Conservation (phyloP, 192 early-diverging fungal genomes). For the Oehlia diaphana region DNA sequence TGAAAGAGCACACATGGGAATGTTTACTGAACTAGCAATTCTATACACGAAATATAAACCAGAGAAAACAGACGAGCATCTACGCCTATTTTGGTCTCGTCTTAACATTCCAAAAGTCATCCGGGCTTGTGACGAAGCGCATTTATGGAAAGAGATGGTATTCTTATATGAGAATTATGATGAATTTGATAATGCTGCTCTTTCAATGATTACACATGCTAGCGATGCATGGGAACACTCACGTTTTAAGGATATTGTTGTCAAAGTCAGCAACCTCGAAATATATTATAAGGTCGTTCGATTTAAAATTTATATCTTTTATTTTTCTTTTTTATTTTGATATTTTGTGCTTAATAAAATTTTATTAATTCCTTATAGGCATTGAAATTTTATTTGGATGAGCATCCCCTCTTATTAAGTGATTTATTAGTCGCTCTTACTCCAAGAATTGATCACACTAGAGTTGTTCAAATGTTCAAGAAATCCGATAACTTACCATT, state of each 20-base stretch:
- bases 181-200: conserved; percentile 96
- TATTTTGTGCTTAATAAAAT: not conserved
- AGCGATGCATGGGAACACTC: conserved; percentile 96
- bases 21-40: conserved; percentile 99
- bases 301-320: not conserved
- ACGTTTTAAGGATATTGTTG: conserved; percentile 94
- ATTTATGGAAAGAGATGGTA: conserved; percentile 96
- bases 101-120: conserved; percentile 99
- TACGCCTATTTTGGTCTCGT: conserved; percentile 95
- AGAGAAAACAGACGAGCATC: conserved; percentile 95
- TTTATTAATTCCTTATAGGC: conserved; percentile 44
- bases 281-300: conserved; percentile 88
- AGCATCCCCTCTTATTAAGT: conserved; percentile 93
- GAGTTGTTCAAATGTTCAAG: conserved; percentile 96
- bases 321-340: not conserved
- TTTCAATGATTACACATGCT: conserved; percentile 94
- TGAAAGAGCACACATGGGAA: conserved; percentile 99
- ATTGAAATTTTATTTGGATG: conserved; percentile 92
- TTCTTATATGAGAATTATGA: conserved; percentile 99
- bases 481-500: conserved; percentile 98
- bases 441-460: conserved; percentile 92
- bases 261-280: conserved; percentile 97
- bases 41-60: conserved; percentile 96
- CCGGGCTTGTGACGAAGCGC: conserved; percentile 85
- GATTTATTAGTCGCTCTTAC: conserved; percentile 89